Evolutionary conservation across 495 filamentous ascomycete species (phyloP).

Genomic region (Neurospora sublineolata): DNA sequence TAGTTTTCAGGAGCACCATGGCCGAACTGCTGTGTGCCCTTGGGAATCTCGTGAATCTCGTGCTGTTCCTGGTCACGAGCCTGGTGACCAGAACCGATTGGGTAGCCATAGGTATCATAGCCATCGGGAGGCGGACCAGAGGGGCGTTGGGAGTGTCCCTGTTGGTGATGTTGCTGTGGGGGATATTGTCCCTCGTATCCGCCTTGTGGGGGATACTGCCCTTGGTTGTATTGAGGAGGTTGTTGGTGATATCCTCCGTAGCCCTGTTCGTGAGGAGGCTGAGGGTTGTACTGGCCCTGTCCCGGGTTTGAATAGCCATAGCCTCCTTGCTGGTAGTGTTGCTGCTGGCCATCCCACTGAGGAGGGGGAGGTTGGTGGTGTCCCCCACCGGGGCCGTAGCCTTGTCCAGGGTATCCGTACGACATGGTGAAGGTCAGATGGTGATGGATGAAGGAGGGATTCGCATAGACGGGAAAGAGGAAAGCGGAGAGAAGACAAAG

Average conservation of each 20-base stretch:
- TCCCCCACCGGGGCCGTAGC: slow-evolving; percentile 16
- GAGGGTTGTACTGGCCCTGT: slow-evolving; percentile 18
- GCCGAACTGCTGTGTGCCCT: slow-evolving; percentile 33
- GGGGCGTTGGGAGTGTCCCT: slow-evolving; percentile 22
- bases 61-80: slow-evolving; percentile 9
- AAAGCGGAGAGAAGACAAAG: not conserved
- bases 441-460: not conserved
- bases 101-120: slow-evolving; percentile 29
- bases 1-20: slow-evolving; percentile 37
- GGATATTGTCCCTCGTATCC: not conserved
- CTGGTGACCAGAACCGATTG: slow-evolving; percentile 8
- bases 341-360: slow-evolving; percentile 14
- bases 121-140: slow-evolving; percentile 26
- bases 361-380: slow-evolving; percentile 9
- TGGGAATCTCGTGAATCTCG: slow-evolving; percentile 38
- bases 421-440: slow-evolving; percentile 7
- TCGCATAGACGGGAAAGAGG: not conserved
- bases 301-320: slow-evolving; percentile 14
- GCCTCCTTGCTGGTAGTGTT: slow-evolving; percentile 3
- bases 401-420: slow-evolving; percentile 25
- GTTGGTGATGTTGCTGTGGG: slow-evolving; percentile 5
- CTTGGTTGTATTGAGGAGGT: slow-evolving; percentile 8
- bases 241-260: slow-evolving; percentile 9
- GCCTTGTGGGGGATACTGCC: slow-evolving; percentile 10
- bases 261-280: slow-evolving; percentile 1